Evolutionary conservation across 768 basidiomycete genomes (phyloP).

Genomic region (Podaxis carcinomalis): DNA sequence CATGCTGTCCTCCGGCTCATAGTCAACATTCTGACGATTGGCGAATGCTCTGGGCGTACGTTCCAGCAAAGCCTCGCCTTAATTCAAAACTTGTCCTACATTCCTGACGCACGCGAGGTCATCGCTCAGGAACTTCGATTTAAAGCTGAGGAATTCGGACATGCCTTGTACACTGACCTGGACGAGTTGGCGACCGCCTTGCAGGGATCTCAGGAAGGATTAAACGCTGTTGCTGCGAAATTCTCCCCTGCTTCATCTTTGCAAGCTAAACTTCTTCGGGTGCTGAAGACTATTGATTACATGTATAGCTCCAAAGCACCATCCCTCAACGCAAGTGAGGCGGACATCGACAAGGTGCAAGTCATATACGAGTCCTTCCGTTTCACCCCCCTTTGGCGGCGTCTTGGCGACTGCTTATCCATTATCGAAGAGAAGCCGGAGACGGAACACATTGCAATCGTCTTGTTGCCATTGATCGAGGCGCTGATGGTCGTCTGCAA

Average conservation of each 20-base stretch:
- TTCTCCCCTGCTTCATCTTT: conserved; percentile 93
- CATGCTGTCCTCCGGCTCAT: conserved; percentile 82
- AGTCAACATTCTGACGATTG: conserved; percentile 95
- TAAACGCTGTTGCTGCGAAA: conserved; percentile 73
- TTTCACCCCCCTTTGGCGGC: conserved; percentile 84
- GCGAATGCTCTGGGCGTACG: conserved; percentile 94
- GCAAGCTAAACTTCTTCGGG: conserved; percentile 93
- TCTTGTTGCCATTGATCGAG: conserved; percentile 92
- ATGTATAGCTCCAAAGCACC: conserved; percentile 72
- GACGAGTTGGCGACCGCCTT: conserved; percentile 69
- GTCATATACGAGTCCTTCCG: conserved; percentile 88
- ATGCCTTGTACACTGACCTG: conserved; percentile 68
- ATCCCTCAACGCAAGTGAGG: conserved; percentile 24
- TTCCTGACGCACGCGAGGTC: conserved; percentile 84
- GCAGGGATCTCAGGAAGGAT: conserved; percentile 49
- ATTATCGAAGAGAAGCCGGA: conserved; percentile 77
- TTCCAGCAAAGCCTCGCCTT: conserved; percentile 91
- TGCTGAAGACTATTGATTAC: conserved; percentile 96
- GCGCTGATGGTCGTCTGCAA: conserved; percentile 98
- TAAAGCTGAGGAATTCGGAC: conserved; percentile 87
- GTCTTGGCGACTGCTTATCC: conserved; percentile 84
- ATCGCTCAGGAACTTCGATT: conserved; percentile 83
- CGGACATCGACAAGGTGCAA: conserved; percentile 79
- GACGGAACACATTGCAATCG: conserved; percentile 85
- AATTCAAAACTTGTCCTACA: conserved; percentile 87